These are phyloP conservation scores for Chara braunii DNA, from an alignment of 139 green algal genomes.

Conservation along the genomic window DNA sequence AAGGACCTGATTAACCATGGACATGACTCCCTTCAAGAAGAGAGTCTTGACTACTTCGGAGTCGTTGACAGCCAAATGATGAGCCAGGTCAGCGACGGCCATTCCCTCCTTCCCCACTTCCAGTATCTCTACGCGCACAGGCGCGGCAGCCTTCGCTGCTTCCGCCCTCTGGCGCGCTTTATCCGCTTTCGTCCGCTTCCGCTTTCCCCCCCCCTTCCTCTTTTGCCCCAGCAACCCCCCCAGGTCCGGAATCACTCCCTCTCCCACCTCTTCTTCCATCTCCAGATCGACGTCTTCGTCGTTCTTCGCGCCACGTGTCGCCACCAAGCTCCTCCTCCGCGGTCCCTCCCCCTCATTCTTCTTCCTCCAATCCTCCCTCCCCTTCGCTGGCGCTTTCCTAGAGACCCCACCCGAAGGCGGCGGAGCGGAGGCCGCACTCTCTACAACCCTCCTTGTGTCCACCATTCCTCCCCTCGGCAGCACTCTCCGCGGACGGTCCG, in stretches of 20 bases:
- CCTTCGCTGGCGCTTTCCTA: no score
- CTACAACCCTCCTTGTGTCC: no score
- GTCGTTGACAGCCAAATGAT: constrained; percentile 62
- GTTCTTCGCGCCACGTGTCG: not conserved
- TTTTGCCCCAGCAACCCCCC: not conserved
- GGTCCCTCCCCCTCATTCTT: no score
- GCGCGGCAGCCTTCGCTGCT: constrained; percentile 21
- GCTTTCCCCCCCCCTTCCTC: constrained; percentile 32
- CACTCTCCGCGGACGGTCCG: no score
- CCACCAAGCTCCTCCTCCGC: no score
- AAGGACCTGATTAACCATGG: constrained; percentile 75
- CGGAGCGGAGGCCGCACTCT: no score
- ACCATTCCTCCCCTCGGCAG: no score
- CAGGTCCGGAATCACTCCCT: constrained; percentile 9
- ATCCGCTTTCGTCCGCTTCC: not conserved
- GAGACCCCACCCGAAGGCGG: no score
- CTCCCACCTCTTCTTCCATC: constrained; percentile 25
- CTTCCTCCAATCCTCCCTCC: no score
- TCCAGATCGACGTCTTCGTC: constrained; percentile 24
- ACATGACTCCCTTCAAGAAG: constrained; percentile 88
- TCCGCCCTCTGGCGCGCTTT: not conserved
- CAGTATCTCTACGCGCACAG: constrained; percentile 73
- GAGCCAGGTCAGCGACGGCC: constrained; percentile 69
- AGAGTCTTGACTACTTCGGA: constrained; percentile 81
- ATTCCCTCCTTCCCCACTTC: constrained; percentile 85